These are phyloP conservation scores for Nigrospora oryzae DNA, from an alignment of 2,329 filamentous ascomycete species.

Conservation along the genomic window DNA sequence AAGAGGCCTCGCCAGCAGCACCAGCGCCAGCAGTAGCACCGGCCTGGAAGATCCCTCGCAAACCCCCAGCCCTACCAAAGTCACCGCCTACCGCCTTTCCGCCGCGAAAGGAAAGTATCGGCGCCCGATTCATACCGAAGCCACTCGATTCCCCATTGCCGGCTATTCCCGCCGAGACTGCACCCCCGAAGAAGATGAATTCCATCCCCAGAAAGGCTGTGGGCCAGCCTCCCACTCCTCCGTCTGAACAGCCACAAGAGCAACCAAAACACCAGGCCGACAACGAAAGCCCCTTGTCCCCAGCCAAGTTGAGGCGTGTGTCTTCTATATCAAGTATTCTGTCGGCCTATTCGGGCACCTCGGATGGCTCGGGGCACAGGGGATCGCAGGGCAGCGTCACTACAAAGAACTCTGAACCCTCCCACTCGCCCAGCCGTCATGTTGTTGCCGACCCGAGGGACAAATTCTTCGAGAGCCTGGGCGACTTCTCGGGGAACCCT, in stretches of 20 bases:
- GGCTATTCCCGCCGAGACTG: constrained; percentile 14
- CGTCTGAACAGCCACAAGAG: background rate
- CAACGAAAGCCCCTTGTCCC: background rate
- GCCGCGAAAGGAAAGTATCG: constrained; percentile 17
- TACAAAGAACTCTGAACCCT: constrained; percentile 25
- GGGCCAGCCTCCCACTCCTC: constrained; percentile 4
- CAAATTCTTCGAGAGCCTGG: constrained; percentile 11
- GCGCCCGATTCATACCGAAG: constrained; percentile 13
- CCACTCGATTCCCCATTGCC: constrained; percentile 21
- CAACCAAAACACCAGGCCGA: background rate
- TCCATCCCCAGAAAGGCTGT: constrained; percentile 29
- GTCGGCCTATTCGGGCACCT: constrained; percentile 44
- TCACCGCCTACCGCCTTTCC: constrained; percentile 9
- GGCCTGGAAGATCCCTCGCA: constrained; percentile 14
- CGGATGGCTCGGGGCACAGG: constrained; percentile 32
- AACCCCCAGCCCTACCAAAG: constrained; percentile 11
- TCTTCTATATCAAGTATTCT: constrained; percentile 46
- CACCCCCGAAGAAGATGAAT: constrained; percentile 14
- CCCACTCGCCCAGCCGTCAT: constrained; percentile 22
- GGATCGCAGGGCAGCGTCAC: constrained; percentile 29
- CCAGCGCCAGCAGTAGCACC: constrained; percentile 4
- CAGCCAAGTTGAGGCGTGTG: constrained; percentile 27
- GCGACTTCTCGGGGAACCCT: constrained; percentile 14
- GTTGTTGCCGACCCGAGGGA: constrained; percentile 10
- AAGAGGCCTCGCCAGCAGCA: constrained; percentile 4